Percentiles rank a stretch among this genome's conserved stretches.
Evolutionary conservation across 139 green algal genomes (phyloP).

Genomic region (Coelastrella sp.): DNA sequence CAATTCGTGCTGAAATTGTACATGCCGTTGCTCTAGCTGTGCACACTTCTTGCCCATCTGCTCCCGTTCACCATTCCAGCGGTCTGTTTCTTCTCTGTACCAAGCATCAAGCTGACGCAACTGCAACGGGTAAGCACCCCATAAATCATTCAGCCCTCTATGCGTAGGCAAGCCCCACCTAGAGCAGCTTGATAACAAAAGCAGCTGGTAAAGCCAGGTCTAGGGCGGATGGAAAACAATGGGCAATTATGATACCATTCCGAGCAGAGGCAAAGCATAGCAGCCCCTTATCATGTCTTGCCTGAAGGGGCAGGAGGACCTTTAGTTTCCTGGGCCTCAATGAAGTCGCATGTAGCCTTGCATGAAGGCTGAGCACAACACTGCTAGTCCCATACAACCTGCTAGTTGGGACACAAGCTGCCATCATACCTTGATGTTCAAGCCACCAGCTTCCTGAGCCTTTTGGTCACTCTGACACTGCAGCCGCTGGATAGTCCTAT

Average conservation of each 20-base stretch:
- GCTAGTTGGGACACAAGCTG: background rate
- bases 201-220: too few relatives aligned
- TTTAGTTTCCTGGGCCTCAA: too few relatives aligned
- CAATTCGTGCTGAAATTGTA: conserved; percentile 43
- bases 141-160: background rate
- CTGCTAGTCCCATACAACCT: background rate
- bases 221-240: too few relatives aligned
- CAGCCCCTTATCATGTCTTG: too few relatives aligned
- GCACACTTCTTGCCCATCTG: background rate
- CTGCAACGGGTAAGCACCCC: background rate
- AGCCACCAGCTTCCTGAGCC: background rate
- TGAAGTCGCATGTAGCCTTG: too few relatives aligned
- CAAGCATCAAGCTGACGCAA: conserved; percentile 40
- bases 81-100: conserved; percentile 22
- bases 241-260: too few relatives aligned
- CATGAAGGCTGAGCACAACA: background rate
- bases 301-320: too few relatives aligned
- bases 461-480: conserved; percentile 16
- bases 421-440: conserved; percentile 44
- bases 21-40: conserved; percentile 40
- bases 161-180: too few relatives aligned
- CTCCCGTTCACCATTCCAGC: conserved; percentile 28
- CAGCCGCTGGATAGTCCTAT: conserved; percentile 15
- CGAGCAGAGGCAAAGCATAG: too few relatives aligned
- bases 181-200: too few relatives aligned